phyloP scores from a whole-genome alignment of 495 filamentous ascomycete species.

The Astrothelium macrocarpum region DNA sequence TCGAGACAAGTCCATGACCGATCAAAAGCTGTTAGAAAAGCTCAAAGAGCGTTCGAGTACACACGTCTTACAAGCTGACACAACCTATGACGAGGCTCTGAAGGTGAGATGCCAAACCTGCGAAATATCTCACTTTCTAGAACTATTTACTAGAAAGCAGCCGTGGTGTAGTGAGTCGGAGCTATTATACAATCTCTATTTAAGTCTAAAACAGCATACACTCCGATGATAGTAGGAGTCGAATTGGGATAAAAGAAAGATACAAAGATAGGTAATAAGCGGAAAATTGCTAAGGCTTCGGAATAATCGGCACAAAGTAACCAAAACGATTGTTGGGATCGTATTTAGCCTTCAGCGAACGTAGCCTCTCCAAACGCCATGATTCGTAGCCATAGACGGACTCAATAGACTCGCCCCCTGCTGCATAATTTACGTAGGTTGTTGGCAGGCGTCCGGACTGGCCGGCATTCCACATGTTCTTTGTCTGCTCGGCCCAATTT shows the following conservation, averaged over 20 bases:
- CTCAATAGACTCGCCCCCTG: constrained; percentile 33
- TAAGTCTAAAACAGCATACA: neutral
- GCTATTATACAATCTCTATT: neutral
- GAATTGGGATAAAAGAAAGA: neutral
- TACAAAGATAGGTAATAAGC: neutral
- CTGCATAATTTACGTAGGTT: constrained; percentile 44
- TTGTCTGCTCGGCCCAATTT: neutral
- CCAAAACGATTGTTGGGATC: constrained; percentile 29
- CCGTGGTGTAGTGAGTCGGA: constrained; percentile 27
- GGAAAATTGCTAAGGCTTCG: neutral
- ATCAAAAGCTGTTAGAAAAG: constrained; percentile 18
- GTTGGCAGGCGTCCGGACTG: constrained; percentile 8
- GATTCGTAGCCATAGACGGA: constrained; percentile 40
- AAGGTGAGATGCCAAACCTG: neutral
- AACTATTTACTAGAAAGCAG: constrained; percentile 10
- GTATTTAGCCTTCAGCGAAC: constrained; percentile 32
- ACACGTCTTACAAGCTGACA: constrained; percentile 15
- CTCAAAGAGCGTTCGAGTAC: constrained; percentile 14
- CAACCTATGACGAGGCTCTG: constrained; percentile 13
- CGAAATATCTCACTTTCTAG: neutral
- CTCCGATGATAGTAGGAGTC: neutral
- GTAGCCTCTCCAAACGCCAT: constrained; percentile 36
- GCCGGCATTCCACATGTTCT: neutral
- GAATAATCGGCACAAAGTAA: constrained; percentile 5
- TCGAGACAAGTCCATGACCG: constrained; percentile 32